Conservation (phyloP, 2,329 filamentous ascomycete genomes). For the Alternaria longipes region DNA sequence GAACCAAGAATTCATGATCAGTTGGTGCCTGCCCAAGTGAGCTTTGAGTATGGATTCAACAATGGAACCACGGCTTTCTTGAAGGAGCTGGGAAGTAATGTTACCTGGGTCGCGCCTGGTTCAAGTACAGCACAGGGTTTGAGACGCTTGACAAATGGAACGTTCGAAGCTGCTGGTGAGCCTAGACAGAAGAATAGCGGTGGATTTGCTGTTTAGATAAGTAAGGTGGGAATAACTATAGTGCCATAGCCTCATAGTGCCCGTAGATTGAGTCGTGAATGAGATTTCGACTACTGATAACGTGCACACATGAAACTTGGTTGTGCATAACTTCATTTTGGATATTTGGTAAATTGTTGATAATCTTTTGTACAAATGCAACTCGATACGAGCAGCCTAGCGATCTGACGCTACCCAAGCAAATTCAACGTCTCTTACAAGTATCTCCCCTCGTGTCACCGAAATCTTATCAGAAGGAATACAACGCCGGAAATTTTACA, state of each 20-base stretch:
- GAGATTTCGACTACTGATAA: neutral
- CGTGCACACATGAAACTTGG: neutral
- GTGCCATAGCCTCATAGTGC: neutral
- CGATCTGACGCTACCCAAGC: neutral
- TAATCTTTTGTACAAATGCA: conserved; percentile 5
- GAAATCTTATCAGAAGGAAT: neutral
- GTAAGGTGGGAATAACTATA: too few relatives aligned
- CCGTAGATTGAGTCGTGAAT: neutral
- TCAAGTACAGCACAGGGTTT: conserved; percentile 77
- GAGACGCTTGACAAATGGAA: conserved; percentile 67
- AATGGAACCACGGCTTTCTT: conserved; percentile 71
- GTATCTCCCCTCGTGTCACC: neutral
- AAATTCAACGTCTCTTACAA: neutral
- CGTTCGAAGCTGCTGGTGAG: conserved; percentile 81
- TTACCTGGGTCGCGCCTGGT: conserved; percentile 72
- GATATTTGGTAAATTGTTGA: neutral
- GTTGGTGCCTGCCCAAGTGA: conserved; percentile 73
- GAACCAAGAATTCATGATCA: conserved; percentile 82
- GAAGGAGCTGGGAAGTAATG: conserved; percentile 71
- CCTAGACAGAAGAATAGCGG: conserved; percentile 76
- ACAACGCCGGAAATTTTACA: conserved; percentile 1
- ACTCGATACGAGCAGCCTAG: neutral
- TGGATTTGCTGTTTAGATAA: conserved; percentile 63
- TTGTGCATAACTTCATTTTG: neutral
- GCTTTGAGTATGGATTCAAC: conserved; percentile 75